Evolutionary conservation across 495 filamentous ascomycete species (phyloP), one percentile per base, ranked within the genome.

Genomic region (Penicillium canariense): DNA sequence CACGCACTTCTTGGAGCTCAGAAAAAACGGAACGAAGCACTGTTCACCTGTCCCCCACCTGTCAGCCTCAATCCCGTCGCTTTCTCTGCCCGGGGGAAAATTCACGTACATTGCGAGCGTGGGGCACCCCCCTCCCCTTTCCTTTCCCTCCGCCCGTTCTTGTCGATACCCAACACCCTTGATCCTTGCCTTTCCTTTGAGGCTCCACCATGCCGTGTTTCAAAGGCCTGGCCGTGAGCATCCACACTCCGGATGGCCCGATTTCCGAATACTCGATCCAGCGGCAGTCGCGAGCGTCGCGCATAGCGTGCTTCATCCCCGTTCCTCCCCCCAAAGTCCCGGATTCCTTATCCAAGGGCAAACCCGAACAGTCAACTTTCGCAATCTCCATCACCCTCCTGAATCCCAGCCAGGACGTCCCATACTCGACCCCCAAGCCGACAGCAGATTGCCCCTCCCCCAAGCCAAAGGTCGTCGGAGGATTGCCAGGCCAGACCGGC

Each of bases 231-330:
- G 91, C 92, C 44, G 91, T 97, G 68, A 95, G 90, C 79, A 94
- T 97, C 65, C 92, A 97, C 70, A 89, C 91, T 30, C 89, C 90
- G 53, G 86, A 89, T 63, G 88, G 89, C 56, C 89, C 94, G 25
- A 81, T 97, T 55, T 80, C 89, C 44, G 94, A 99, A 70, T 88
- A 96, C 72, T 93, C 93, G 60, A 87, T 96, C 44, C 91, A 97
- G 75, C 95, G 90, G 65, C 91, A 97, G 68, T 89, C 90, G 32
- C 87, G 89, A 61, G 81, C 88, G 45, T 90, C 89, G 50, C 88
- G 95, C 55, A 96, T 99, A 75, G 95, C 89, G 61, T 90, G 90
- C 54, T 97, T 96, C 75, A 97, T 97, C 60, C 92, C 94, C 12
- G 91, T 97, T 2, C 92, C 92, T 5, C 89, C 89, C 54, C 85